Conservation (phyloP, 129 eudicot species). For the Flaveria sonorensis region DNA sequence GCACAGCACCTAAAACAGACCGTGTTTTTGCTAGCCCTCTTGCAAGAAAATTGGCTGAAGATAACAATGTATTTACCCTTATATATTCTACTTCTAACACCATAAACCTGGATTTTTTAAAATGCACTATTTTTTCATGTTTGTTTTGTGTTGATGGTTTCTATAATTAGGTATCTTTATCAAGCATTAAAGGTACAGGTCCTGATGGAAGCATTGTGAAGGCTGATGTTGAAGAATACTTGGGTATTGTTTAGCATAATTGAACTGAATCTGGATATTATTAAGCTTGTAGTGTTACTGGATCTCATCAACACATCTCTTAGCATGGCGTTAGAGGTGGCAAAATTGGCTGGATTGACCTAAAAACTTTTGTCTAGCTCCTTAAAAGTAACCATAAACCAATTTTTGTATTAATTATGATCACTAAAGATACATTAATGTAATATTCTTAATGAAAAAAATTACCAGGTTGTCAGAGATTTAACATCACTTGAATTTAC, state of each 20-base stretch:
- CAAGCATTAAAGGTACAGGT: slow-evolving; percentile 94
- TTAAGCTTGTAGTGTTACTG: neutral
- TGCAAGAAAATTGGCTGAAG: slow-evolving; percentile 96
- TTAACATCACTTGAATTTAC: neutral
- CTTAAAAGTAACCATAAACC: neutral
- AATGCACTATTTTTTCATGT: neutral
- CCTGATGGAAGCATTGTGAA: slow-evolving; percentile 96
- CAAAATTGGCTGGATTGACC: neutral
- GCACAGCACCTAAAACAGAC: slow-evolving; percentile 48
- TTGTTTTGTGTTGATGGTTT: slow-evolving; percentile 3
- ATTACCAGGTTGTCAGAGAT: neutral
- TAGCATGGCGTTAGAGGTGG: slow-evolving; percentile 22
- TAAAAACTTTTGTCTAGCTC: neutral
- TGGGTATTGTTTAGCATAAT: slow-evolving; percentile 51
- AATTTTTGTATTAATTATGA: neutral
- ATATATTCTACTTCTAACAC: neutral
- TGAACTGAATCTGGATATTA: neutral
- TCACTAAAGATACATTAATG: neutral
- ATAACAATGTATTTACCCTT: slow-evolving; percentile 51
- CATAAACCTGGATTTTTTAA: neutral
- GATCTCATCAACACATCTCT: neutral
- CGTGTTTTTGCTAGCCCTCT: slow-evolving; percentile 95
- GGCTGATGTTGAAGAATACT: slow-evolving; percentile 94
- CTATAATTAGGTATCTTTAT: slow-evolving; percentile 62
- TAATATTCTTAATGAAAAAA: neutral